phyloP scores from a whole-genome alignment of 78 protist species.

The Speleostelium caveatum region DNA sequence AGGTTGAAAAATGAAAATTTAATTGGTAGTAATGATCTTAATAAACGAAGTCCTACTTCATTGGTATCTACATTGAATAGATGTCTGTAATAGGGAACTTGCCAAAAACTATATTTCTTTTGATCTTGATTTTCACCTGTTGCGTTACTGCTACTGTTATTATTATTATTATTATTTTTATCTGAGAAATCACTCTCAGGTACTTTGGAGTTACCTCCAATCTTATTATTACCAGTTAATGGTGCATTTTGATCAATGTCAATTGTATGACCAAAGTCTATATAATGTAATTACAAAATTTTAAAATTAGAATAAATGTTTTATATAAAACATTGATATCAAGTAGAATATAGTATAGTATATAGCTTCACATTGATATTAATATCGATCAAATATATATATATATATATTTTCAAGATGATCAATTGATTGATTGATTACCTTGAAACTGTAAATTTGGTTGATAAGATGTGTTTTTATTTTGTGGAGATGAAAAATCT shows the following conservation, averaged over 20 bases:
- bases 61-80: constrained; percentile 64
- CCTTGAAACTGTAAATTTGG: constrained; percentile 75
- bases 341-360: too few species aligned
- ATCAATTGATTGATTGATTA: too few species aligned
- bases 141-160: neutral
- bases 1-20: constrained; percentile 70
- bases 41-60: constrained; percentile 51
- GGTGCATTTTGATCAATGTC: constrained; percentile 37
- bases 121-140: constrained; percentile 12
- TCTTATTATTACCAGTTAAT: constrained; percentile 19
- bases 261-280: constrained; percentile 16
- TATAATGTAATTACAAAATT: too few species aligned
- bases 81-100: constrained; percentile 51
- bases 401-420: too few species aligned
- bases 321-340: too few species aligned
- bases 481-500: constrained; percentile 14
- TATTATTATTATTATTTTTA: neutral
- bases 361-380: too few species aligned
- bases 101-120: constrained; percentile 68
- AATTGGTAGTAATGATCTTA: constrained; percentile 65
- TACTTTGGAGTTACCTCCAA: constrained; percentile 22
- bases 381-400: too few species aligned
- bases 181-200: constrained; percentile 11
- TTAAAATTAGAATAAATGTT: too few species aligned
- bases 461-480: constrained; percentile 27